A percentile compares a stretch with the other conserved stretches of the same genome.
Evolutionary conservation across 805 yeast genomes (phyloP).

Genomic region (Cyberlindnera mrakii): DNA sequence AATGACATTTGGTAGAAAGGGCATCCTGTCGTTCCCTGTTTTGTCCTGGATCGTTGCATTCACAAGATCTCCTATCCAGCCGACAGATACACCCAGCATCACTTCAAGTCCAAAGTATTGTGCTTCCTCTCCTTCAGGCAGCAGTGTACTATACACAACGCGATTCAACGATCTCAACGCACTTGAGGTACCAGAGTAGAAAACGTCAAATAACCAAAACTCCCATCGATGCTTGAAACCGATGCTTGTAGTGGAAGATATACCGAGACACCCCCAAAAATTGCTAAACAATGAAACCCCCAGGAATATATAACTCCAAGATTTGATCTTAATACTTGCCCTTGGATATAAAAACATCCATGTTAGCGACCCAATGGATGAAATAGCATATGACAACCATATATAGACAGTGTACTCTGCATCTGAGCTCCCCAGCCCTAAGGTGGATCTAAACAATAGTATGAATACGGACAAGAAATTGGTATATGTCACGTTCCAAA

Average conservation of each 20-base stretch:
- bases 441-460: slow-evolving; percentile 32
- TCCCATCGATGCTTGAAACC: slow-evolving; percentile 39
- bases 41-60: slow-evolving; percentile 35
- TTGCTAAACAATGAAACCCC: slow-evolving; percentile 28
- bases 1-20: slow-evolving; percentile 32
- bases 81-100: slow-evolving; percentile 34
- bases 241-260: slow-evolving; percentile 21
- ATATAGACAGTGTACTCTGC: slow-evolving; percentile 34
- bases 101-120: slow-evolving; percentile 37
- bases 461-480: slow-evolving; percentile 32
- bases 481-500: slow-evolving; percentile 33
- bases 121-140: slow-evolving; percentile 38
- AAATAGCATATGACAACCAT: slow-evolving; percentile 31
- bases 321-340: slow-evolving; percentile 22
- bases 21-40: slow-evolving; percentile 31
- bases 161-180: slow-evolving; percentile 33
- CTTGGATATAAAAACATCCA: slow-evolving; percentile 34
- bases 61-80: slow-evolving; percentile 35
- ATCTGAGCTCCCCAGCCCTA: slow-evolving; percentile 33
- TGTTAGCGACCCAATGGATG: slow-evolving; percentile 28
- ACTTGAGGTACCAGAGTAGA: slow-evolving; percentile 30
- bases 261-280: slow-evolving; percentile 36
- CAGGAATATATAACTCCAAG: slow-evolving; percentile 32
- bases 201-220: slow-evolving; percentile 35
- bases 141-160: slow-evolving; percentile 30